These are phyloP conservation scores for Prosopis cineraria DNA, from an alignment of 306 rosid species.

Conservation along the genomic window DNA sequence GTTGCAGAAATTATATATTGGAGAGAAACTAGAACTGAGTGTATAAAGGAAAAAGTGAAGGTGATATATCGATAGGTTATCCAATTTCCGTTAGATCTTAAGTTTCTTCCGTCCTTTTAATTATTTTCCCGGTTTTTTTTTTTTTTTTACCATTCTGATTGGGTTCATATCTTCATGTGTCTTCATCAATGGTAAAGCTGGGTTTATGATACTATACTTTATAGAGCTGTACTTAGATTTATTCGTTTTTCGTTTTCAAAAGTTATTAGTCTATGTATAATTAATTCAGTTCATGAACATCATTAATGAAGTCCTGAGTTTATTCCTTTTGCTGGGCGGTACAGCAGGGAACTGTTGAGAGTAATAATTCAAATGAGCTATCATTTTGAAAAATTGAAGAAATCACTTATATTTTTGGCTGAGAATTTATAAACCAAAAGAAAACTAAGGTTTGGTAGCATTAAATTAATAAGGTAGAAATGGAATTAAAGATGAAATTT, in stretches of 20 bases:
- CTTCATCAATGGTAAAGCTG: not conserved
- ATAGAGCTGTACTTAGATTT: not conserved
- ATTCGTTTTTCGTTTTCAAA: not conserved
- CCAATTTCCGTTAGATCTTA: not conserved
- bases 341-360: not conserved
- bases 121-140: not conserved
- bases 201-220: not conserved
- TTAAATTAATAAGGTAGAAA: too few relatives aligned
- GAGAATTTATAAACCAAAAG: too few relatives aligned
- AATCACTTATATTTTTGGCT: not conserved
- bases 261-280: not conserved
- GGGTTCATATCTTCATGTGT: not conserved
- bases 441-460: too few relatives aligned
- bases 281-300: not conserved
- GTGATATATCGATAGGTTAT: not conserved
- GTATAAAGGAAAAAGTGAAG: not conserved
- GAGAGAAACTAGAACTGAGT: not conserved
- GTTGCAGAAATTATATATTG: not conserved
- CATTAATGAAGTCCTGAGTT: not conserved
- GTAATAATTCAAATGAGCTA: not conserved
- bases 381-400: not conserved
- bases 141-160: not conserved
- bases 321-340: not conserved
- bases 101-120: not conserved
- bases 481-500: too few relatives aligned